A percentile compares a stretch with the other conserved stretches of the same genome.
phyloP scores from a whole-genome alignment of 2,329 filamentous ascomycete species.

The Cercospora sesami region DNA sequence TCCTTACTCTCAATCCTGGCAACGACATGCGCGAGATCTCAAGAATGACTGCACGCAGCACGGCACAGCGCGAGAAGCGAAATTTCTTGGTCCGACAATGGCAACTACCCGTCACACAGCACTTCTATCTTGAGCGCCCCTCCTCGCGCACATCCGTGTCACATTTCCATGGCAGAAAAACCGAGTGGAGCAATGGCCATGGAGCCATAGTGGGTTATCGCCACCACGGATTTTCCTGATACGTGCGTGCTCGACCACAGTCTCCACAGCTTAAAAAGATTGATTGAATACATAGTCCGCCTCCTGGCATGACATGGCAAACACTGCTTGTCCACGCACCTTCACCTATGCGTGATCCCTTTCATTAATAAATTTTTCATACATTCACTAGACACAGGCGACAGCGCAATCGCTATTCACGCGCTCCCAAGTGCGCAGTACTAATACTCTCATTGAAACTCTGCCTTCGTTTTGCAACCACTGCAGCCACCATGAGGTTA shows the following conservation, averaged over 20 bases:
- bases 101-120: slow-evolving; percentile 12
- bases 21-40: neutral
- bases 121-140: slow-evolving; percentile 18
- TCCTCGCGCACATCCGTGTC: slow-evolving; percentile 17
- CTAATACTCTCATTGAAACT: slow-evolving; percentile 2
- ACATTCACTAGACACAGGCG: slow-evolving; percentile 10
- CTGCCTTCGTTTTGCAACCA: neutral
- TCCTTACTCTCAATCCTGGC: slow-evolving; percentile 17
- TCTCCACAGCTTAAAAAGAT: slow-evolving; percentile 8
- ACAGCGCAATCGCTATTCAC: slow-evolving; percentile 3
- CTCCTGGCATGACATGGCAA: slow-evolving; percentile 14
- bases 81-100: slow-evolving; percentile 8
- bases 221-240: slow-evolving; percentile 16
- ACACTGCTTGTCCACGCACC: slow-evolving; percentile 6
- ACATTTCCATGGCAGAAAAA: neutral
- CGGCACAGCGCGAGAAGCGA: slow-evolving; percentile 8
- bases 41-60: slow-evolving; percentile 13
- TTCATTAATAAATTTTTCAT: slow-evolving; percentile 3
- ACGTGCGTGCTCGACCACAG: slow-evolving; percentile 5
- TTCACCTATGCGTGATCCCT: neutral
- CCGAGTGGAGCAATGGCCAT: slow-evolving; percentile 7
- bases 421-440: neutral
- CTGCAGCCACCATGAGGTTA: slow-evolving; percentile 17
- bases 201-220: neutral
- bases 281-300: slow-evolving; percentile 12